Evolutionary conservation across 1,139 yeast species (phyloP), one percentile per base, ranked within the genome.

Genomic region (Protomyces inouyei): DNA sequence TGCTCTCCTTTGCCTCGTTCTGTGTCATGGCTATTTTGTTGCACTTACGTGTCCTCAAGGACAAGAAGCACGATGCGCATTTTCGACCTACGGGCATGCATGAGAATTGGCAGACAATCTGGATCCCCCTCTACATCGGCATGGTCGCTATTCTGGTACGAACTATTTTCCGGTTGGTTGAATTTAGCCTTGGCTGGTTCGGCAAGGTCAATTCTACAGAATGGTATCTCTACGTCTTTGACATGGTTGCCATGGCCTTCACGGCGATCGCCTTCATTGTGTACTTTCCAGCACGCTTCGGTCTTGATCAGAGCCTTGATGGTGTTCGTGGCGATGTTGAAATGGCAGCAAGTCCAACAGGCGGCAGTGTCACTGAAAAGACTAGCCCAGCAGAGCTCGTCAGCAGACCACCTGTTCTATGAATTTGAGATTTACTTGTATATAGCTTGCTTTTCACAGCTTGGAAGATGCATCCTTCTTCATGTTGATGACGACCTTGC

Each of bases 121-220:
- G 72, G 18, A 5, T 40, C 2, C 66, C 70, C 1, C 67, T 79
- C 25, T 71, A 76, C 32, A 57, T 69, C 1, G 70, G 72, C 35
- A 75, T 79, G 32, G 45, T 72, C 10, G 69, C 79, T 38, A 77
- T 80, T 61, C 68, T 79, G 59, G 66, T 77, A n/a, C 74, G 83
- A 70, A 78, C 80, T 8, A 71, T 79, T 25, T 77, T 76, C 60
- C 73, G 83, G 67, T 71, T 76, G 1, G 70, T 77, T 16, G 83
- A 80, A 67, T 79, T 74, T 64, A 66, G 74, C 14, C 73, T 77
- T 67, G 82, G 82, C 0, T 72, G 65, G 57, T 67, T 69, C 46
- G 82, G 82, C 0, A 71, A 65, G 57, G 70, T 79, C 46, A 72
- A 73, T 38, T 66, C 72, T 1, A 78, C 78, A 67, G 82, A 80